Evolutionary conservation across 2,329 filamentous ascomycete genomes (phyloP).

Genomic region (Pyrenochaeta sp.): DNA sequence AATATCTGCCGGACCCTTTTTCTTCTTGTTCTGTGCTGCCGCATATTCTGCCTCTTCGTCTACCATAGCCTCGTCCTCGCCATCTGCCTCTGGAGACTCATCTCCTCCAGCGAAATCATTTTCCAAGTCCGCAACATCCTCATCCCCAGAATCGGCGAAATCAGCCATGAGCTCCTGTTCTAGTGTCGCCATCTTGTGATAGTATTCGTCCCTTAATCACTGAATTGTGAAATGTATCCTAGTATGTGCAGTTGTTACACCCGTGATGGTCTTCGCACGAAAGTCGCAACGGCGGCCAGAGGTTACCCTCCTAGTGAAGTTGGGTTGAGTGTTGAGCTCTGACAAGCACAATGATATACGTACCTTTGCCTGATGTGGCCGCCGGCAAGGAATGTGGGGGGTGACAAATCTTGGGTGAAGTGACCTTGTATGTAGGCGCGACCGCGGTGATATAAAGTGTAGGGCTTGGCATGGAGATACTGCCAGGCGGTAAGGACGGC

Average conservation of each 20-base stretch:
- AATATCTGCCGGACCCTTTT: constrained; percentile 74
- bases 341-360: constrained; percentile 23
- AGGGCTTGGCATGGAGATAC: constrained; percentile 31
- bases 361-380: constrained; percentile 28
- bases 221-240: not conserved
- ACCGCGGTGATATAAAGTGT: constrained; percentile 20
- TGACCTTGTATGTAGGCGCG: constrained; percentile 11
- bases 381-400: constrained; percentile 11
- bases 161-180: constrained; percentile 93
- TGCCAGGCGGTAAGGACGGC: constrained; percentile 15
- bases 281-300: constrained; percentile 29
- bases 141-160: constrained; percentile 83
- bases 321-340: constrained; percentile 29
- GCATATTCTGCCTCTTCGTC: constrained; percentile 66
- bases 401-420: not conserved
- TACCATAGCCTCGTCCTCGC: constrained; percentile 68
- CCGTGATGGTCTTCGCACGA: not conserved
- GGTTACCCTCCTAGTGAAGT: constrained; percentile 30
- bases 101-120: constrained; percentile 49
- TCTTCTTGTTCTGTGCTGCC: constrained; percentile 68
- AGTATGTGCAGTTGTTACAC: not conserved
- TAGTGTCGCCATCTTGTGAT: constrained; percentile 76
- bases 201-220: not conserved
- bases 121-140: constrained; percentile 46
- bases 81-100: constrained; percentile 48